Conservation (phyloP, 116 monocot genomes). For the Dioscorea cayenensis region DNA sequence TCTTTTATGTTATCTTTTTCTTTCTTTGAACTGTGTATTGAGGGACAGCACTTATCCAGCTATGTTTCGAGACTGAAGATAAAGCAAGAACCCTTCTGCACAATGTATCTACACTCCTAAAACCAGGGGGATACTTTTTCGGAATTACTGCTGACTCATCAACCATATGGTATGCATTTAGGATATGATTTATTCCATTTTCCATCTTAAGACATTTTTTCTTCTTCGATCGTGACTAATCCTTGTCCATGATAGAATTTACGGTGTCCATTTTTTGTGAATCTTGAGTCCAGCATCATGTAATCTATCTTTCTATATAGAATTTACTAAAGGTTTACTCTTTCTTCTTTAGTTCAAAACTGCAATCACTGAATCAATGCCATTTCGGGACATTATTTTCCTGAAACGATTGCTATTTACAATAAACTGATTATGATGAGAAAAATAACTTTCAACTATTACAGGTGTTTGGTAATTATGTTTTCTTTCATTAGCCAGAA, state of each 20-base stretch:
- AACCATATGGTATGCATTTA: slow-evolving; percentile 77
- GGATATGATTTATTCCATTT: neutral
- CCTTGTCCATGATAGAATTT: neutral
- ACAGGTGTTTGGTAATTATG: no score
- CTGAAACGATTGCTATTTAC: no score
- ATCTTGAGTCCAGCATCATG: no score
- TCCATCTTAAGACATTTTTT: neutral
- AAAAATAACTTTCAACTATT: no score
- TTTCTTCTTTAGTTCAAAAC: no score
- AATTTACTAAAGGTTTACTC: no score
- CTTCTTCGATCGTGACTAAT: neutral
- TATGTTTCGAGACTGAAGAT: slow-evolving; percentile 84
- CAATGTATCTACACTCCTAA: slow-evolving; percentile 78
- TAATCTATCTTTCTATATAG: no score
- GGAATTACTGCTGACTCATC: slow-evolving; percentile 95
- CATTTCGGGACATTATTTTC: no score
- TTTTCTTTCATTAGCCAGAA: neutral
- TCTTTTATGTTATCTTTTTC: neutral
- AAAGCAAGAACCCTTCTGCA: slow-evolving; percentile 60
- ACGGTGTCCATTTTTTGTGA: no score
- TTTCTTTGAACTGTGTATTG: neutral
- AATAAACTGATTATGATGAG: no score
- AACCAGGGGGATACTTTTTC: slow-evolving; percentile 92
- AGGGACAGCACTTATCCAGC: slow-evolving; percentile 17
- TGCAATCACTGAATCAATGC: no score